Evolutionary conservation across 176 grass and related monocot species (phyloP), one percentile per base, ranked within the genome.

Genomic region (Lolium perenne): DNA sequence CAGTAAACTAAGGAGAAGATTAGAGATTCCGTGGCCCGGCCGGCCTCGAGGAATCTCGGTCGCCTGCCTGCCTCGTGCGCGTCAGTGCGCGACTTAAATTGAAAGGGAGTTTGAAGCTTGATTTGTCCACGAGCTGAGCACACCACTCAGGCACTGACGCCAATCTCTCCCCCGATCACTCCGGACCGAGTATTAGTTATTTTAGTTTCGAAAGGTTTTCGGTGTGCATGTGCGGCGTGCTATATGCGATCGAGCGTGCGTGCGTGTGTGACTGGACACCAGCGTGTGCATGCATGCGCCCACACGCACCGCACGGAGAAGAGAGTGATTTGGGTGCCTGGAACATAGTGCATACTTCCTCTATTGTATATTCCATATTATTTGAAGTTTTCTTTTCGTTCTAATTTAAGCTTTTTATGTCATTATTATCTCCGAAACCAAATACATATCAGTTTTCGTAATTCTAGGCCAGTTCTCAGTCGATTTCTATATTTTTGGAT

Each of bases 61-160:
- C 46, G 22, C 45, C 45, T 49, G 71, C 11, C 66, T 15, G 23
- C 12, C 61, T 49, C 71, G 71, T 74, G 71, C 46, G 46, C 46
- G 46, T 43, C 20, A 21, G 45, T 35, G 13, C 10, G 26, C 51
- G 51, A 38, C 32, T 38, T 68, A 35, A 3, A 73, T 48, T 73
- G 20, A 73, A 48, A 35, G 32, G 32, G 20, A 77, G 16, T 25
- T 74, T 65, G 85, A 87, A 73, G 56, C 77, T 10, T 73, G 35
- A 66, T 26, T 64, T 75, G 46, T 81, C 69, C 45, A 35, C 87
- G 25, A 53, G 7, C 78, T 8, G 12, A 1, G 75, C 29, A 79
- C 53, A 38, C 56, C 56, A 45, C 38, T 55, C 38, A 71, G 8
- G 18, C 67, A 71, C 69, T 45, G 69, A 72, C 18, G 20, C 53